phyloP scores from a whole-genome alignment of 768 basidiomycete genomes.

The Pholiota microspora region DNA sequence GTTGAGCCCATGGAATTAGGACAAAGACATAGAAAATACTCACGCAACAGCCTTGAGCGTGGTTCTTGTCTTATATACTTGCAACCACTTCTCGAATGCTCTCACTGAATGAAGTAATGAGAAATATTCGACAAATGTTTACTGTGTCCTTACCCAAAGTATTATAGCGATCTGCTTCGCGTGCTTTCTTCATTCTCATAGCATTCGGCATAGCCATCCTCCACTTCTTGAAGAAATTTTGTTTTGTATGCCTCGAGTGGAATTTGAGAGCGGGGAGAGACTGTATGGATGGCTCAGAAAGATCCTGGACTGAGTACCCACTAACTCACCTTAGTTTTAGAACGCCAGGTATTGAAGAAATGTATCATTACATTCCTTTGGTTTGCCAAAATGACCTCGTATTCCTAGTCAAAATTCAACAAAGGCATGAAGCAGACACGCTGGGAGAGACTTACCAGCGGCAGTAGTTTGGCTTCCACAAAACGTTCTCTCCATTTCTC shows the following conservation, averaged over 20 bases:
- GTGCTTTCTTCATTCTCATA: slow-evolving; percentile 61
- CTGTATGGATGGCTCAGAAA: slow-evolving; percentile 31
- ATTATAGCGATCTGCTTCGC: slow-evolving; percentile 51
- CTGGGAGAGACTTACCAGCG: slow-evolving; percentile 46
- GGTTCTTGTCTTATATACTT: slow-evolving; percentile 64
- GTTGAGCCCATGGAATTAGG: slow-evolving; percentile 3
- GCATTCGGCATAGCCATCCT: slow-evolving; percentile 68
- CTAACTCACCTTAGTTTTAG: slow-evolving; percentile 62
- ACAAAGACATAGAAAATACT: slow-evolving; percentile 30
- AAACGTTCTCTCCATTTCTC: slow-evolving; percentile 79
- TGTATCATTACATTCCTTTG: slow-evolving; percentile 61
- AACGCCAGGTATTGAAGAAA: slow-evolving; percentile 74
- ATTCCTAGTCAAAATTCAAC: slow-evolving; percentile 42
- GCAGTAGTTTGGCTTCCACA: slow-evolving; percentile 60
- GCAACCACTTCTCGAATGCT: slow-evolving; percentile 64
- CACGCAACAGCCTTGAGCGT: slow-evolving; percentile 83
- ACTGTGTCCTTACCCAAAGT: slow-evolving; percentile 50
- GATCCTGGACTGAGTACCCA: not conserved
- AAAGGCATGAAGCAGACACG: not conserved
- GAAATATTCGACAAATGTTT: not conserved
- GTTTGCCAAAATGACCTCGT: slow-evolving; percentile 53
- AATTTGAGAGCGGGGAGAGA: slow-evolving; percentile 80
- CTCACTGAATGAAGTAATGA: slow-evolving; percentile 34
- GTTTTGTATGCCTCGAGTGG: slow-evolving; percentile 58
- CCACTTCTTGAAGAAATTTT: slow-evolving; percentile 66